Conservation (phyloP, 2,329 filamentous ascomycete genomes). For the Pseudogymnoascus sp. region DNA sequence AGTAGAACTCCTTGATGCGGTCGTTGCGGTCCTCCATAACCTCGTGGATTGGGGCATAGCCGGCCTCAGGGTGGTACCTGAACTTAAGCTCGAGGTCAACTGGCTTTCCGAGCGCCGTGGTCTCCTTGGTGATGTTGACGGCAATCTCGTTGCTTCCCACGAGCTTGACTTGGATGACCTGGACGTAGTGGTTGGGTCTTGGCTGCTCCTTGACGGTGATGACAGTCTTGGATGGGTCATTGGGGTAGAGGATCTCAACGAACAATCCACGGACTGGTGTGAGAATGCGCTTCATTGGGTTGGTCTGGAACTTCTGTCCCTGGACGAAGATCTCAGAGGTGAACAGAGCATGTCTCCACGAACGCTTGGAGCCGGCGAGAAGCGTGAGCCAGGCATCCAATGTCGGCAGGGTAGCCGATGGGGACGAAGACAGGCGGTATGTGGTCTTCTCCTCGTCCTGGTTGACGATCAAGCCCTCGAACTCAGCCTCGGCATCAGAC, state of each 20-base stretch:
- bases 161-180: conserved; percentile 80
- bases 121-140: conserved; percentile 87
- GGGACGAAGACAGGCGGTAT: conserved; percentile 72
- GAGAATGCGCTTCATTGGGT: conserved; percentile 88
- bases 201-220: conserved; percentile 85
- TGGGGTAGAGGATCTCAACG: conserved; percentile 78
- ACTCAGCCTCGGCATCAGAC: conserved; percentile 62
- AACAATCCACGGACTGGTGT: conserved; percentile 78
- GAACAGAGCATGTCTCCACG: conserved; percentile 92
- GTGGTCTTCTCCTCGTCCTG: conserved; percentile 73
- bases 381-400: conserved; percentile 80
- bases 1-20: conserved; percentile 99
- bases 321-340: conserved; percentile 90
- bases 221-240: conserved; percentile 73
- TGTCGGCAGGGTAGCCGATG: conserved; percentile 67
- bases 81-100: conserved; percentile 82
- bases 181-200: conserved; percentile 75
- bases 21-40: conserved; percentile 96
- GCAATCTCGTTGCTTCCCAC: conserved; percentile 70
- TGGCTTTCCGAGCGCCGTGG: conserved; percentile 74
- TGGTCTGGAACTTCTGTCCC: conserved; percentile 93
- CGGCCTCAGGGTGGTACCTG: conserved; percentile 88
- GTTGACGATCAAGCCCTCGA: conserved; percentile 79
- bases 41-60: conserved; percentile 95
- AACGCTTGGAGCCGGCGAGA: conserved; percentile 76